Evolutionary conservation across 2,329 filamentous ascomycete genomes (phyloP).

Genomic region (Alternaria brassicicola): DNA sequence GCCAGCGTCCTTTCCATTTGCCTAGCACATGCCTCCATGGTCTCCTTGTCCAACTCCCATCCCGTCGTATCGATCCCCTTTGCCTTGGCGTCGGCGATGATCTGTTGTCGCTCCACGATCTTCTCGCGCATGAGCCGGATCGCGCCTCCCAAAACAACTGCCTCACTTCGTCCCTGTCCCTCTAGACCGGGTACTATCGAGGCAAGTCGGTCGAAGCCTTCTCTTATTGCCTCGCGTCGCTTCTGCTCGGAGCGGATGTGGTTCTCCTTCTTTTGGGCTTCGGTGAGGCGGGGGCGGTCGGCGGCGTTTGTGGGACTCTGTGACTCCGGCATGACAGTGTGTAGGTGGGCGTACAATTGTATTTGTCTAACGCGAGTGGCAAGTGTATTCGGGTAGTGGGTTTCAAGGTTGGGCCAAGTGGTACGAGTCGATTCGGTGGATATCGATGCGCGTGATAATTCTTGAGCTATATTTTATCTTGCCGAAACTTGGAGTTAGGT

Average conservation of each 20-base stretch:
- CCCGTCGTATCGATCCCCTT: conserved; percentile 43
- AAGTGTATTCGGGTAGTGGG: conserved; percentile 1
- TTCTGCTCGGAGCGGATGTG: conserved; percentile 73
- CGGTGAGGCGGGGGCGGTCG: conserved; percentile 69
- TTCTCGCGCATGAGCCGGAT: conserved; percentile 53
- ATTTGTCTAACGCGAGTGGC: conserved; percentile 1
- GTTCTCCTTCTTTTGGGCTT: conserved; percentile 75
- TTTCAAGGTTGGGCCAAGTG: conserved; percentile 2
- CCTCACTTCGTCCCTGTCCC: conserved; percentile 84
- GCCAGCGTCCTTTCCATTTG: conserved; percentile 34
- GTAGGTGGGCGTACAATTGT: neutral
- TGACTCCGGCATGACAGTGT: conserved; percentile 29
- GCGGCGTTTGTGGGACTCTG: conserved; percentile 38
- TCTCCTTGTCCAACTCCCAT: conserved; percentile 41
- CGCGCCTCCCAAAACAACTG: conserved; percentile 72
- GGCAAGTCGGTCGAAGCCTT: conserved; percentile 82
- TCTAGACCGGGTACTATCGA: conserved; percentile 80
- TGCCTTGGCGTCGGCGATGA: conserved; percentile 46
- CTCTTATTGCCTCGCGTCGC: conserved; percentile 75
- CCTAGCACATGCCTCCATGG: conserved; percentile 34
- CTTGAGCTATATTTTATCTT: neutral
- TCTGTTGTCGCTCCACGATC: conserved; percentile 45
- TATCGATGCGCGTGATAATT: neutral
- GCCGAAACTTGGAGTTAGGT: neutral
- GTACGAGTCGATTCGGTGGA: neutral